Conservation (phyloP, 192 early-diverging fungal species). For the Oehlia diaphana region DNA sequence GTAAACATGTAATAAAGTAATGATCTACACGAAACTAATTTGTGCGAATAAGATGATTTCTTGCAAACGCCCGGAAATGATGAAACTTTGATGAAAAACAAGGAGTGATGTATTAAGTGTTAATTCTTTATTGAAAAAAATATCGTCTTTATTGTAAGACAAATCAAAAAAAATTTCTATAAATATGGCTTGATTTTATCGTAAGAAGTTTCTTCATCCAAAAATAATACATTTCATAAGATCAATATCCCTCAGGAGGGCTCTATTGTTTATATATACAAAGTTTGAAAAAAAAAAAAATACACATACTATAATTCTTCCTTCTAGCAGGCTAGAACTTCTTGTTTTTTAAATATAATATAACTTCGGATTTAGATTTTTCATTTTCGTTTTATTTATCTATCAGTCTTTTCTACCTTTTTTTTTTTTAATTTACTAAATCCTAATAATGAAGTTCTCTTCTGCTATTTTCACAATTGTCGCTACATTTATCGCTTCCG, state of each 20-base stretch:
- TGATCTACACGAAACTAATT: too few relatives aligned
- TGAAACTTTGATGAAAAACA: too few relatives aligned
- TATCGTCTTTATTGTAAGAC: too few relatives aligned
- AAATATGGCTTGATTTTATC: background rate
- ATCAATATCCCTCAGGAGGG: background rate
- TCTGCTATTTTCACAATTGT: background rate
- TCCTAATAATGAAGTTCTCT: slow-evolving; percentile 12
- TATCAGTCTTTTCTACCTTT: background rate
- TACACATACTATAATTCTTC: background rate
- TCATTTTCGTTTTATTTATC: background rate
- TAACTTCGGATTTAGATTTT: background rate
- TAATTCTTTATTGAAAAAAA: too few relatives aligned
- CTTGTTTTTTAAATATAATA: background rate
- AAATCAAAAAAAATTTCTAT: background rate
- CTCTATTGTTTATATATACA: background rate
- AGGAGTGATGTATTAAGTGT: too few relatives aligned
- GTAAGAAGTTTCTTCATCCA: background rate
- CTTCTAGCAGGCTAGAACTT: background rate
- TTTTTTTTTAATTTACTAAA: background rate
- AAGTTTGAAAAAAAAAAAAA: background rate
- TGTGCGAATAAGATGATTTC: too few relatives aligned
- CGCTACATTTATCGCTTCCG: slow-evolving; percentile 22
- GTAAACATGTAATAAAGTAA: too few relatives aligned
- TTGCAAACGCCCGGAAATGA: too few relatives aligned
- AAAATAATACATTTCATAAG: background rate